A percentile compares a stretch with the other conserved stretches of the same genome.
These are phyloP conservation scores for Phylloporus sp. DNA, from an alignment of 768 basidiomycete species.

Conservation along the genomic window DNA sequence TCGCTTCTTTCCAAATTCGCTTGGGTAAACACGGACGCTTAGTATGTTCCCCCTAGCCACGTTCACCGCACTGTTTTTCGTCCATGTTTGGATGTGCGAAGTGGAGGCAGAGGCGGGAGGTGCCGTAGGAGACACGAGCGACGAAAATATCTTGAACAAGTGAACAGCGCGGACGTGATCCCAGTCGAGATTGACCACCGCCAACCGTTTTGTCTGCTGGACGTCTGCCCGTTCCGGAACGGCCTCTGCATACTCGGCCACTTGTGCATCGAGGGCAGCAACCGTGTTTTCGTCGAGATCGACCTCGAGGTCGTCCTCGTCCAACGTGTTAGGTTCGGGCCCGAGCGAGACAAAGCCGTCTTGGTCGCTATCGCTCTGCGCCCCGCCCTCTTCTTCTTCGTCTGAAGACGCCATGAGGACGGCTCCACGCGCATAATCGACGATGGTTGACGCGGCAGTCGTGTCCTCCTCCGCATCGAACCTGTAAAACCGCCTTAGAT, in stretches of 20 bases:
- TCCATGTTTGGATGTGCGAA: constrained; percentile 15
- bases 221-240: constrained; percentile 45
- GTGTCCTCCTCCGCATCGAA: constrained; percentile 42
- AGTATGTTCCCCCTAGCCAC: constrained; percentile 64
- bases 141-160: constrained; percentile 89
- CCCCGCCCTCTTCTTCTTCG: constrained; percentile 58
- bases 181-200: constrained; percentile 97
- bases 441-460: constrained; percentile 26
- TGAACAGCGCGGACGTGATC: constrained; percentile 89
- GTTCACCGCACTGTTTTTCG: constrained; percentile 6
- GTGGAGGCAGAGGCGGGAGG: constrained; percentile 34
- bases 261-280: constrained; percentile 72
- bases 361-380: constrained; percentile 46
- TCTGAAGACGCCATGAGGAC: constrained; percentile 85
- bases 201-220: constrained; percentile 64
- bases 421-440: constrained; percentile 90
- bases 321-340: constrained; percentile 26
- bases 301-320: constrained; percentile 48
- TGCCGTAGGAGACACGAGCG: constrained; percentile 65
- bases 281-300: constrained; percentile 78
- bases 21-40: constrained; percentile 85
- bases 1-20: constrained; percentile 85
- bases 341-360: constrained; percentile 52
- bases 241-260: constrained; percentile 51
- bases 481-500: constrained; percentile 77